Evolutionary conservation across 202 grass and related monocot genomes (phyloP).

Genomic region (Schoenoplectus triqueter): DNA sequence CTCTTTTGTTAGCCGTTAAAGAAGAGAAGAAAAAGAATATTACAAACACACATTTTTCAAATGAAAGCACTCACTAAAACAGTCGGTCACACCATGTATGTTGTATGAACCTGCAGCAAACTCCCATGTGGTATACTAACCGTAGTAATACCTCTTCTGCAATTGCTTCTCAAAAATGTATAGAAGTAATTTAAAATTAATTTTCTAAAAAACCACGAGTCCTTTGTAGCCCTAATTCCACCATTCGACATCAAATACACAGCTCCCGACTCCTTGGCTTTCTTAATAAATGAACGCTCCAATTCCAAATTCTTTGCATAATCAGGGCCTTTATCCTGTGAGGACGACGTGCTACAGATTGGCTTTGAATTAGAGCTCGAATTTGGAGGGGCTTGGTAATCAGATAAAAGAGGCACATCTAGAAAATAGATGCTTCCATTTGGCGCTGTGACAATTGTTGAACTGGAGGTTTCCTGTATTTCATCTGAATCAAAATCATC

Average conservation of each 20-base stretch:
- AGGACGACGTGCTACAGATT: slow-evolving; percentile 28
- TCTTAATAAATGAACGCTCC: slow-evolving; percentile 81
- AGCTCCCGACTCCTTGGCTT: slow-evolving; percentile 65
- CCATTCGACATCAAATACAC: slow-evolving; percentile 82
- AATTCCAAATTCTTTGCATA: slow-evolving; percentile 69
- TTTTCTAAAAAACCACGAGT: slow-evolving; percentile 93
- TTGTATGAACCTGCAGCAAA: slow-evolving; percentile 84
- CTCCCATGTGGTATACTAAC: slow-evolving; percentile 77
- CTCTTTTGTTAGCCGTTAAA: slow-evolving; percentile 5
- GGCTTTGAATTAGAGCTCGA: slow-evolving; percentile 15
- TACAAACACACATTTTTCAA: slow-evolving; percentile 13
- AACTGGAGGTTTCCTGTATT: slow-evolving; percentile 48
- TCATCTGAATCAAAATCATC: slow-evolving; percentile 67
- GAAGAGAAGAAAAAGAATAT: background rate
- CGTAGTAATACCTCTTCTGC: slow-evolving; percentile 66
- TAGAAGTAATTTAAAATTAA: slow-evolving; percentile 95
- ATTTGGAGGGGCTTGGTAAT: slow-evolving; percentile 42
- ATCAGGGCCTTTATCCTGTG: slow-evolving; percentile 50
- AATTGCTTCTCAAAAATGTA: slow-evolving; percentile 80
- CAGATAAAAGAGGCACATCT: slow-evolving; percentile 71
- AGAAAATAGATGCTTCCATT: slow-evolving; percentile 74
- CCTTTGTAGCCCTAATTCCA: slow-evolving; percentile 82
- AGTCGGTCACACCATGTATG: slow-evolving; percentile 71
- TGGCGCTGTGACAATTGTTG: slow-evolving; percentile 64
- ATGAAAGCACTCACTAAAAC: background rate